Conservation (phyloP, 148 eudicot species). For the Camellia japonica region DNA sequence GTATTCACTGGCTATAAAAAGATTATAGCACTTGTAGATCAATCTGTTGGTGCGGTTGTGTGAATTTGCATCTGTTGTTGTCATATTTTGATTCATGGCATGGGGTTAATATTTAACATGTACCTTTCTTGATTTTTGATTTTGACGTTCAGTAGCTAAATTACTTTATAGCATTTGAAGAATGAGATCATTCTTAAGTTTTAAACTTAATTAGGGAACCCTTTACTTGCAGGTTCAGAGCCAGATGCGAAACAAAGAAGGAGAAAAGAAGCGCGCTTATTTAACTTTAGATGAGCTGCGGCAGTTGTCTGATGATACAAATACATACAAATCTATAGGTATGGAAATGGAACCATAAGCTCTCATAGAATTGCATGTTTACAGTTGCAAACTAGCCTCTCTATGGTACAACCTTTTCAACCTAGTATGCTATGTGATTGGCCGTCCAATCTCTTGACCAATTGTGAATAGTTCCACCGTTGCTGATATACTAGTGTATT, state of each 20-base stretch:
- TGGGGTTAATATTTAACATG: neutral
- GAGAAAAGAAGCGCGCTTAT: slow-evolving; percentile 93
- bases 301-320: slow-evolving; percentile 78
- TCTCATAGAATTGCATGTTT: neutral
- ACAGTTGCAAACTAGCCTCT: neutral
- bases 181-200: neutral
- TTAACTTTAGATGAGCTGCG: slow-evolving; percentile 88
- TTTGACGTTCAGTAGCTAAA: neutral
- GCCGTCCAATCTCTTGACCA: neutral
- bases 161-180: neutral
- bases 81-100: neutral
- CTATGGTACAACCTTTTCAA: neutral
- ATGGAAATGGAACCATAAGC: neutral
- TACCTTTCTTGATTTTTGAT: neutral
- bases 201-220: slow-evolving; percentile 12
- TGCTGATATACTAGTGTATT: no score
- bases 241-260: slow-evolving; percentile 79
- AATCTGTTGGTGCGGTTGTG: neutral
- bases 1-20: neutral
- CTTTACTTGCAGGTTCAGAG: slow-evolving; percentile 56
- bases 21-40: neutral
- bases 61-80: neutral
- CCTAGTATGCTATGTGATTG: neutral
- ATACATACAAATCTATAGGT: slow-evolving; percentile 97
- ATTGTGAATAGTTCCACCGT: neutral